Conservation (phyloP, 352 stramenopile species). For the Phytophthora foliorum region DNA sequence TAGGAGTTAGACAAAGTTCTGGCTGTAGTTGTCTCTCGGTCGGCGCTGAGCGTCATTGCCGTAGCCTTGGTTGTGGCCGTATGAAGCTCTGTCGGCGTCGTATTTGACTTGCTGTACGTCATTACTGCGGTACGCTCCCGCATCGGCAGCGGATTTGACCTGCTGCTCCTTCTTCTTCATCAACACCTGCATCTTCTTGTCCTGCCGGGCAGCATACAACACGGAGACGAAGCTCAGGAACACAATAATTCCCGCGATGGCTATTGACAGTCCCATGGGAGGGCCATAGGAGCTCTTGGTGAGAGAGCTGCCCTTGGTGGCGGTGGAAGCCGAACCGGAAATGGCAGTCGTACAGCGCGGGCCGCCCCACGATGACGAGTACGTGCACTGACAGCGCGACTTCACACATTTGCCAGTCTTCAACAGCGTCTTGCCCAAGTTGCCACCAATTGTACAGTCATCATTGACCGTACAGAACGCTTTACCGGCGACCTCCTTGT, state of each 20-base stretch:
- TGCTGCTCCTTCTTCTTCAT: slow-evolving; percentile 26
- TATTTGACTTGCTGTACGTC: slow-evolving; percentile 15
- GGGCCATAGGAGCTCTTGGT: slow-evolving; percentile 45
- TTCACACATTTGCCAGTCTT: slow-evolving; percentile 53
- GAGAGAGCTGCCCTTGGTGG: slow-evolving; percentile 12
- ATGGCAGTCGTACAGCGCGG: slow-evolving; percentile 61
- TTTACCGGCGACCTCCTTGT: slow-evolving; percentile 41
- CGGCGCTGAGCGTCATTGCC: slow-evolving; percentile 5
- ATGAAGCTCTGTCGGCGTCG: not conserved
- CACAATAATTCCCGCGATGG: slow-evolving; percentile 36
- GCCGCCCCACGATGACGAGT: slow-evolving; percentile 51
- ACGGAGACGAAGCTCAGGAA: slow-evolving; percentile 45
- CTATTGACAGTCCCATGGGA: slow-evolving; percentile 44
- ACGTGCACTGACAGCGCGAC: slow-evolving; percentile 51
- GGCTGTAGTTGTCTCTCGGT: slow-evolving; percentile 38
- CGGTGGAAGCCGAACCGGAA: slow-evolving; percentile 10
- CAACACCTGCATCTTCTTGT: slow-evolving; percentile 26
- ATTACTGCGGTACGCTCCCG: not conserved
- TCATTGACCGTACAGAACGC: slow-evolving; percentile 47
- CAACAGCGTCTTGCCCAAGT: slow-evolving; percentile 21
- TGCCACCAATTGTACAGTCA: slow-evolving; percentile 45
- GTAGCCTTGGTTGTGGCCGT: slow-evolving; percentile 6
- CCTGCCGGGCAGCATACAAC: slow-evolving; percentile 12
- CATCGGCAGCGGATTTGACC: slow-evolving; percentile 18
- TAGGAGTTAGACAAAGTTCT: slow-evolving; percentile 35